Evolutionary conservation across 2,329 filamentous ascomycete genomes (phyloP).

Genomic region (Leptographium flavum): DNA sequence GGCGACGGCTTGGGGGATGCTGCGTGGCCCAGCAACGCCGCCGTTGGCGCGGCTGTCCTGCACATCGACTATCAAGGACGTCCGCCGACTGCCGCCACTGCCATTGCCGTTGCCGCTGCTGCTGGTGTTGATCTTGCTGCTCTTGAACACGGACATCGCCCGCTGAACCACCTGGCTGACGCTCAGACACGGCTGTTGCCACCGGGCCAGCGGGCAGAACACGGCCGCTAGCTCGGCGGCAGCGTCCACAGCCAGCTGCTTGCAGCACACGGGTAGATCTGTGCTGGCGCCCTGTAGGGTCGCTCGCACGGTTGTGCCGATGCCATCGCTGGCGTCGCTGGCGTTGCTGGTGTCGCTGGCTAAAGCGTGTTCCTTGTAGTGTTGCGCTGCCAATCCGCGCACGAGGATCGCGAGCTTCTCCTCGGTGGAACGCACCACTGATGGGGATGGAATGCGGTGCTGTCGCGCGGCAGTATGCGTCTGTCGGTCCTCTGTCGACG

Average conservation of each 20-base stretch:
- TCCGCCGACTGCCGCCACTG: neutral
- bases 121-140: neutral
- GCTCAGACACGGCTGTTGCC: constrained; percentile 23
- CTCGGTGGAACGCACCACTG: constrained; percentile 20
- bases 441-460: constrained; percentile 19
- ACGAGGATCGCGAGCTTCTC: constrained; percentile 25
- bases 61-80: neutral
- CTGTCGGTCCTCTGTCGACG: constrained; percentile 30
- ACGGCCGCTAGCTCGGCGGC: constrained; percentile 30
- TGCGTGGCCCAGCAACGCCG: neutral
- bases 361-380: constrained; percentile 30
- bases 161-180: constrained; percentile 30
- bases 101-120: neutral
- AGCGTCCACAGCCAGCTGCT: constrained; percentile 30
- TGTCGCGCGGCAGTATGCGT: constrained; percentile 28
- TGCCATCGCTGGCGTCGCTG: constrained; percentile 2
- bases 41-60: neutral
- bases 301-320: constrained; percentile 5
- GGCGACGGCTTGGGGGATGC: neutral
- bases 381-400: constrained; percentile 27
- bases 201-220: constrained; percentile 35
- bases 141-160: constrained; percentile 23
- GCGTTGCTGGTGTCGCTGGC: constrained; percentile 1
- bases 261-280: constrained; percentile 29
- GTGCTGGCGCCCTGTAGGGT: constrained; percentile 6